These are phyloP conservation scores for Cyphellophora europaea DNA, from an alignment of 2,329 filamentous ascomycete species.

Conservation along the genomic window DNA sequence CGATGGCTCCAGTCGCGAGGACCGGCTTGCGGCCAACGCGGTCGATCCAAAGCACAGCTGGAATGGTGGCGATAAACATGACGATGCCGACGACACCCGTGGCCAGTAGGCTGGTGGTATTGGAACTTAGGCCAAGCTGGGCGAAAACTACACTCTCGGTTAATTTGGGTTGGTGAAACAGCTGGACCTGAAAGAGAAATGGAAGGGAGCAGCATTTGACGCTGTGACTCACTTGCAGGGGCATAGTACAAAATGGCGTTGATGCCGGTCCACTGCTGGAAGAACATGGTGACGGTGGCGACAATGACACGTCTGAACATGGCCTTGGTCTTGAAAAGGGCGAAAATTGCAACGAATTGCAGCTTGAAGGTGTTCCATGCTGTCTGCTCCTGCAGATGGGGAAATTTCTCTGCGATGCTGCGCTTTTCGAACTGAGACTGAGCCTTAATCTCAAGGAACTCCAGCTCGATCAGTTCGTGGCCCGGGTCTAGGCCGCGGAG, in stretches of 20 bases:
- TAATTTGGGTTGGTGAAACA: slow-evolving; percentile 24
- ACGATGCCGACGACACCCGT: slow-evolving; percentile 30
- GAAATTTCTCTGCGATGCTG: slow-evolving; percentile 47
- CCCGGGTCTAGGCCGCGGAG: not conserved
- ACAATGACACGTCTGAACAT: slow-evolving; percentile 1
- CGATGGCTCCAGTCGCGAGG: slow-evolving; percentile 46
- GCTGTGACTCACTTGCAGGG: too few relatives aligned
- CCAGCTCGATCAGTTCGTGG: slow-evolving; percentile 23
- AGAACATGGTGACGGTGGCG: slow-evolving; percentile 4
- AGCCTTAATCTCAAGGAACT: slow-evolving; percentile 76
- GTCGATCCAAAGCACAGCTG: slow-evolving; percentile 29
- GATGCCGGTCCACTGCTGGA: slow-evolving; percentile 4
- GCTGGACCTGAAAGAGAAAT: slow-evolving; percentile 24
- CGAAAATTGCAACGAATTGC: not conserved
- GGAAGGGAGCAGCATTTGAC: slow-evolving; percentile 4
- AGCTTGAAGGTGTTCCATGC: slow-evolving; percentile 28
- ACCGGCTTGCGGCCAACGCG: slow-evolving; percentile 28
- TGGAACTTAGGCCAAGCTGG: slow-evolving; percentile 24
- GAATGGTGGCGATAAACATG: slow-evolving; percentile 28
- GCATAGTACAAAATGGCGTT: slow-evolving; percentile 2
- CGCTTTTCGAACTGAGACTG: slow-evolving; percentile 70
- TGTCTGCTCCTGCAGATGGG: not conserved
- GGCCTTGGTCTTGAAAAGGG: not conserved
- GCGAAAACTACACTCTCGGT: slow-evolving; percentile 27
- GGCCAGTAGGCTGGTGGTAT: slow-evolving; percentile 28